These are phyloP conservation scores for Mycena pura DNA, from an alignment of 768 basidiomycete species.

Conservation along the genomic window DNA sequence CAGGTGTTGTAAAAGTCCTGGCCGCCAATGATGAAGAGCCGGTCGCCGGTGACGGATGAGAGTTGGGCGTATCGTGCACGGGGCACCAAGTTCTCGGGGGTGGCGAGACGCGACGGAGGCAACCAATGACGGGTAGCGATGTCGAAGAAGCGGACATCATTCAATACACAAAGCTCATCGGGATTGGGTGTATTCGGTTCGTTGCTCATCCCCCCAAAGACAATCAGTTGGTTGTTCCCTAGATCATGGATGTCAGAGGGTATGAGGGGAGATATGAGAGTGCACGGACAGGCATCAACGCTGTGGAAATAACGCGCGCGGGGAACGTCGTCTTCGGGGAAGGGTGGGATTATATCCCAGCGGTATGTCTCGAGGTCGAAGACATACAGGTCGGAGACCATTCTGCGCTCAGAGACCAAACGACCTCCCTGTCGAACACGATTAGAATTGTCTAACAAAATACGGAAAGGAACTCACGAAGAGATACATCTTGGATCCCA, in stretches of 20 bases:
- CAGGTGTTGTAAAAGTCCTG: slow-evolving; percentile 94
- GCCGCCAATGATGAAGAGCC: slow-evolving; percentile 91
- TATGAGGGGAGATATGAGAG: background rate
- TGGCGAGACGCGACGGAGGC: slow-evolving; percentile 47
- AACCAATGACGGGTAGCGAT: slow-evolving; percentile 76
- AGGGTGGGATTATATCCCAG: slow-evolving; percentile 76
- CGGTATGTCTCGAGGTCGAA: slow-evolving; percentile 84
- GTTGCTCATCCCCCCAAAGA: slow-evolving; percentile 96
- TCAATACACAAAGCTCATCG: slow-evolving; percentile 89
- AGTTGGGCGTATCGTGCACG: slow-evolving; percentile 94
- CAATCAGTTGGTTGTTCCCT: slow-evolving; percentile 91
- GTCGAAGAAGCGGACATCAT: slow-evolving; percentile 92
- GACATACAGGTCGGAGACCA: slow-evolving; percentile 90
- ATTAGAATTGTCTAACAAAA: background rate
- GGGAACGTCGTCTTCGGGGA: slow-evolving; percentile 74
- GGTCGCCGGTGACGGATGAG: slow-evolving; percentile 83
- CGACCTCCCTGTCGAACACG: slow-evolving; percentile 78
- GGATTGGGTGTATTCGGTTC: slow-evolving; percentile 70
- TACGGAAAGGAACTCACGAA: slow-evolving; percentile 61
- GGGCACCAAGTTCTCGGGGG: slow-evolving; percentile 63
- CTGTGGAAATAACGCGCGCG: slow-evolving; percentile 94
- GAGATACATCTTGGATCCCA: slow-evolving; percentile 87
- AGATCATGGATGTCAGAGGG: slow-evolving; percentile 25
- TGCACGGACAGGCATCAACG: slow-evolving; percentile 75
- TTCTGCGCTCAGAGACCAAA: slow-evolving; percentile 82